phyloP scores from a whole-genome alignment of 106 monocot species.

The Platanthera guangdongensis region DNA sequence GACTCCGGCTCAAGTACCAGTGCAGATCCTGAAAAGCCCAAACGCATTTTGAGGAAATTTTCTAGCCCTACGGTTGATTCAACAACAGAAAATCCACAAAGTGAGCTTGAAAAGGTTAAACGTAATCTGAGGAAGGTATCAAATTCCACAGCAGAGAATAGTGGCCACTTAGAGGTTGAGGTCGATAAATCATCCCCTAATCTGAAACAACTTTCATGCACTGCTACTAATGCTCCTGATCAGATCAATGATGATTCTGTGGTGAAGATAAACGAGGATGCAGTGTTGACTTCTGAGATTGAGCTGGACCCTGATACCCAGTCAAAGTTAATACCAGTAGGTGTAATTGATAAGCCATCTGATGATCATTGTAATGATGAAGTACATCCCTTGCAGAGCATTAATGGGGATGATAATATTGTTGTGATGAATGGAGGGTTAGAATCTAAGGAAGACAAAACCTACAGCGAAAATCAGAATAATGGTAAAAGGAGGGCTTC shows the following conservation, averaged over 20 bases:
- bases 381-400: conserved; percentile 11
- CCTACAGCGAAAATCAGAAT: conserved; percentile 33
- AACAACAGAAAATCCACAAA: conserved; percentile 51
- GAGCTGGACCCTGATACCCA: conserved; percentile 18
- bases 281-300: conserved; percentile 11
- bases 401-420: conserved; percentile 27
- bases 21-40: conserved; percentile 37
- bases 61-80: conserved; percentile 26
- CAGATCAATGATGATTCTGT: conserved; percentile 17
- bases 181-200: conserved; percentile 24
- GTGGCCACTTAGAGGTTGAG: conserved; percentile 28
- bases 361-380: conserved; percentile 8
- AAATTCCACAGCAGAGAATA: conserved; percentile 34
- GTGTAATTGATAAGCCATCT: conserved; percentile 12
- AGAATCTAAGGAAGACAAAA: conserved; percentile 43
- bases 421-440: conserved; percentile 16
- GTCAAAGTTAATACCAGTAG: conserved; percentile 2
- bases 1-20: conserved; percentile 17
- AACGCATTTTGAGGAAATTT: conserved; percentile 39
- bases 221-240: conserved; percentile 17
- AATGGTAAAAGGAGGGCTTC: conserved; percentile 64
- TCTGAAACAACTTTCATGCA: conserved; percentile 19
- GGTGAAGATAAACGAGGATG: conserved; percentile 38
- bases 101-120: conserved; percentile 95
- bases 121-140: conserved; percentile 80